Evolutionary conservation across 192 early-diverging fungal genomes (phyloP).

Genomic region (Chytriomyces confervae): DNA sequence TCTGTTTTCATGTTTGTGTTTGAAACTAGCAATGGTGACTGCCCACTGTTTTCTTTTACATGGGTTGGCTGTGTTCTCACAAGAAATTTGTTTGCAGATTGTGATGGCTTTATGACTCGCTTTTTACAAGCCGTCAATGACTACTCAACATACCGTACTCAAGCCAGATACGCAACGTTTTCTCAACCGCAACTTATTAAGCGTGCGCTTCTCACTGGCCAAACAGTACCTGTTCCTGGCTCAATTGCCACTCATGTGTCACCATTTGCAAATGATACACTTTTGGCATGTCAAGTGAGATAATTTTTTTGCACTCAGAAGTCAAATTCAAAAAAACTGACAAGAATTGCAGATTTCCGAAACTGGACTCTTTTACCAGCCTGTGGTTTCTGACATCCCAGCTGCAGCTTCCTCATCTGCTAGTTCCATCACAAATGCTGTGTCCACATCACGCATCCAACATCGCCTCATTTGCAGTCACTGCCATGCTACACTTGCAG

Average conservation of each 20-base stretch:
- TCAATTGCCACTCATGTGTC: background rate
- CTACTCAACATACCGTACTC: background rate
- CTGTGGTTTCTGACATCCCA: background rate
- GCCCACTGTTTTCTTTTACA: background rate
- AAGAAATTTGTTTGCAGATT: background rate
- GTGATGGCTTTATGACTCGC: background rate
- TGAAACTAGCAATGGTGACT: background rate
- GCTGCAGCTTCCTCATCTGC: background rate
- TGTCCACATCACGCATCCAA: background rate
- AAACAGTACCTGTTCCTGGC: constrained; percentile 10
- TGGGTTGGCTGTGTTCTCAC: background rate
- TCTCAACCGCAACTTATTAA: constrained; percentile 2
- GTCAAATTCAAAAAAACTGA: background rate
- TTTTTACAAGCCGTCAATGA: constrained; percentile 2
- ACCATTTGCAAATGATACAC: constrained; percentile 2
- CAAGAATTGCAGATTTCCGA: background rate
- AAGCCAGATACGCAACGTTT: constrained; percentile 3
- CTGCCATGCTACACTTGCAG: constrained; percentile 3
- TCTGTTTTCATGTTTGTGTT: constrained; percentile 10
- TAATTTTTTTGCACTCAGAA: background rate
- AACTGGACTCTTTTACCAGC: constrained; percentile 4
- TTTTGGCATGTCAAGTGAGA: background rate
- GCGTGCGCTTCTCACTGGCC: constrained; percentile 26
- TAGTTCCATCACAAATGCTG: background rate
- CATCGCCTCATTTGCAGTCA: constrained; percentile 16